Evolutionary conservation across 2,329 filamentous ascomycete species (phyloP), one percentile per base, ranked within the genome.

Genomic region (Hypomyces rosellus): DNA sequence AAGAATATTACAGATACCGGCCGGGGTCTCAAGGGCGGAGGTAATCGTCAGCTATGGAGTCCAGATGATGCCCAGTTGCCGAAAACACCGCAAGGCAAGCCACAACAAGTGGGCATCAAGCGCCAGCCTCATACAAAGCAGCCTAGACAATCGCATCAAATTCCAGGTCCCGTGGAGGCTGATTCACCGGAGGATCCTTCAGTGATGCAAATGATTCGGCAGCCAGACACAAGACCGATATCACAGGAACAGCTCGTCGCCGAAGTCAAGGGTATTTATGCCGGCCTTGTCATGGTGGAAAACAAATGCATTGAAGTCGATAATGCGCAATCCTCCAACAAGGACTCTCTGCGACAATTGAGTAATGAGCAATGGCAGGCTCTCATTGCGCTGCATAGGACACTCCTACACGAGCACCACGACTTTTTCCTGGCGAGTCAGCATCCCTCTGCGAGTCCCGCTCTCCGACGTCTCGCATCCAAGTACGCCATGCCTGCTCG

Each of bases 401-500:
- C 89, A 0, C 65, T 95, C 0, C 69, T 96, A 0, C 82, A 93
- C 55, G 89, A 95, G 53, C 86, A 92, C 51, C 86, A 91, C 51
- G 88, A 92, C 54, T 92, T 92, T 60, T 91, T 96, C 51, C 72
- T 96, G 1, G 91, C 91, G 0, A 88, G 82, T 0, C 90, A 96
- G 57, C 90, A 97, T 61, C 91, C 89, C 0, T 86, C 84, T 0
- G 88, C 89, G 0, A 87, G 78, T 20, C 75, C 76, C 0, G 81
- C 84, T 0, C 65, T 97, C 0, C 76, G 80, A 3, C 73, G 81
- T 0, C 67, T 96, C 0, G 85, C 90, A 0, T 77, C 78, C 0
- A 93, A 93, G 54, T 96, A 96, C 58, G 83, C 84, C 0, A 96
- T 97, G 89, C 91, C 92, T 0, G 89, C 88, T 0, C 75, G 92